Evolutionary conservation across 257 asterid species (phyloP).

Genomic region (Marsdenia floribunda): DNA sequence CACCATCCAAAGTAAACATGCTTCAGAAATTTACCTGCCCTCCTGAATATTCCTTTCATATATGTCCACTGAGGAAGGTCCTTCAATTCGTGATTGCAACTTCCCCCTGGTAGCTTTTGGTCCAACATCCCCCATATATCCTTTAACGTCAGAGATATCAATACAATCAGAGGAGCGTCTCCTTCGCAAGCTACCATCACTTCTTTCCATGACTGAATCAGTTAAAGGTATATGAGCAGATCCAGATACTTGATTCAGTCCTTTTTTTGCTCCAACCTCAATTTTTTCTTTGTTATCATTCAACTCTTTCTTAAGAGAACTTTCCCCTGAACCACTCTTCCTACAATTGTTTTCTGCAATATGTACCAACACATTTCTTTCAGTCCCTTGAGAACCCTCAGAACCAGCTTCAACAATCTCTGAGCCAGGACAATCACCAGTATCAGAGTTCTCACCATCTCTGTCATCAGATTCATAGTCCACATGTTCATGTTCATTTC

Average conservation of each 20-base stretch:
- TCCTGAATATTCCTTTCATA: slow-evolving; percentile 35
- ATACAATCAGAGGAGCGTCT: slow-evolving; percentile 28
- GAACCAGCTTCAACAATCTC: slow-evolving; percentile 29
- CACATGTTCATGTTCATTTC: slow-evolving; percentile 53
- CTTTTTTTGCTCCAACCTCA: slow-evolving; percentile 36
- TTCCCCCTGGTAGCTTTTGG: slow-evolving; percentile 37
- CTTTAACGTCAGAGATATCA: slow-evolving; percentile 28
- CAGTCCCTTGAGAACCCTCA: slow-evolving; percentile 45
- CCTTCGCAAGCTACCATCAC: slow-evolving; percentile 28
- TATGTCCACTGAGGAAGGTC: slow-evolving; percentile 31
- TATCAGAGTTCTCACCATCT: slow-evolving; percentile 50
- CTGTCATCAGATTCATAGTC: slow-evolving; percentile 84
- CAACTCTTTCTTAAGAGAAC: slow-evolving; percentile 26
- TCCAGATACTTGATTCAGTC: slow-evolving; percentile 52
- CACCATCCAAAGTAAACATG: not conserved
- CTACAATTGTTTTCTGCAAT: slow-evolving; percentile 23
- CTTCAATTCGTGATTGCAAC: slow-evolving; percentile 51
- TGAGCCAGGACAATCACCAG: slow-evolving; percentile 32
- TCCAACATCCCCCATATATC: slow-evolving; percentile 34
- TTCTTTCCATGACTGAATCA: slow-evolving; percentile 31
- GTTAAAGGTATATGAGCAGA: slow-evolving; percentile 38
- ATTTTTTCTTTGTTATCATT: slow-evolving; percentile 29
- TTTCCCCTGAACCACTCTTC: slow-evolving; percentile 22
- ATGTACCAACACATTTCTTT: slow-evolving; percentile 22
- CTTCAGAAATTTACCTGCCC: slow-evolving; percentile 38